A percentile compares a stretch with the other conserved stretches of the same genome.
Evolutionary conservation across 352 stramenopile species (phyloP).

Genomic region (Globisporangium mamillatum): DNA sequence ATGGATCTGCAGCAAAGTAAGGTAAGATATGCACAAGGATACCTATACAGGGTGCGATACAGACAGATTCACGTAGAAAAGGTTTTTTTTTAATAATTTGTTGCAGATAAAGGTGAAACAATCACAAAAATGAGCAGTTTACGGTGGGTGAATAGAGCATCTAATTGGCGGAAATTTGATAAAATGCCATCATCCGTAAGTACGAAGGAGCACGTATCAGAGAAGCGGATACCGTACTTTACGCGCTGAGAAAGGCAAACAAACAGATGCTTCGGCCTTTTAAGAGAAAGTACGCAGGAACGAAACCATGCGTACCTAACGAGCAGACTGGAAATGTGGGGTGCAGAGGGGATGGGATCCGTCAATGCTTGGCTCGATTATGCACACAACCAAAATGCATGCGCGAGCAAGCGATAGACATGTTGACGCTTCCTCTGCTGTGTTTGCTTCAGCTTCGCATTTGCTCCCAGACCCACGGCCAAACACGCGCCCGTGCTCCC

Average conservation of each 20-base stretch:
- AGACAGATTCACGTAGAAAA: neutral
- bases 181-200: neutral
- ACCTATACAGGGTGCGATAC: too few relatives aligned
- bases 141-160: neutral
- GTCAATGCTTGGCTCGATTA: neutral
- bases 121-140: neutral
- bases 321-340: neutral
- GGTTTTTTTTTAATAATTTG: neutral
- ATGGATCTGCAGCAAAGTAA: neutral
- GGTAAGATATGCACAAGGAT: too few relatives aligned
- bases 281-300: neutral
- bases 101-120: neutral
- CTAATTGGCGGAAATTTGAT: slow-evolving; percentile 7
- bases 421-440: neutral
- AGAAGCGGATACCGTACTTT: neutral
- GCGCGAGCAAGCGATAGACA: neutral
- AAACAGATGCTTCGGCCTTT: neutral
- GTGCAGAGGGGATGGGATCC: slow-evolving; percentile 6
- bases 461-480: neutral
- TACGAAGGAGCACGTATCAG: neutral
- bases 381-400: neutral
- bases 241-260: neutral
- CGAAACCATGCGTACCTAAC: neutral
- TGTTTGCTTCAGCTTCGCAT: neutral
- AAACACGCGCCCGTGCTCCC: neutral